Evolutionary conservation across 352 stramenopile genomes (phyloP).

Genomic region (Globisporangium abappressorium): DNA sequence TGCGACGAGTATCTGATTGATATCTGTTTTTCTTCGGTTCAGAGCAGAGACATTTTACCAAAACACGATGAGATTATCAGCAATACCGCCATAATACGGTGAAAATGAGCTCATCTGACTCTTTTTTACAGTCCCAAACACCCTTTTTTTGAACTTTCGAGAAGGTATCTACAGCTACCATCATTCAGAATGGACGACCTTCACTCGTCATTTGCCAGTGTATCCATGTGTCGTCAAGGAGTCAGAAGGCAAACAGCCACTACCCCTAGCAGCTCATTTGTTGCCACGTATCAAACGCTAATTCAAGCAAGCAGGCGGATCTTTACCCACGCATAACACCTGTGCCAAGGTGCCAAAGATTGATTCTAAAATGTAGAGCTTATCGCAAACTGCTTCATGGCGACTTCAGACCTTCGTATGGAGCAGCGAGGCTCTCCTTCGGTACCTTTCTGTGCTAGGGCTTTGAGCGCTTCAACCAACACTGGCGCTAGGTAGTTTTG

Average conservation of each 20-base stretch:
- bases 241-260: background rate
- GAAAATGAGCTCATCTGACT: background rate
- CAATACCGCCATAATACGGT: background rate
- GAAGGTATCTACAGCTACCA: background rate
- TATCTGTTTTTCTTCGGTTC: conserved; percentile 1
- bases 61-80: background rate
- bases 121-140: background rate
- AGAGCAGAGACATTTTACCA: background rate
- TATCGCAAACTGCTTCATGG: too few species aligned
- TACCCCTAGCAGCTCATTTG: background rate
- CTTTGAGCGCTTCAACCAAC: too few species aligned
- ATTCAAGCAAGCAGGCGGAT: too few species aligned
- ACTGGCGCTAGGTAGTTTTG: too few species aligned
- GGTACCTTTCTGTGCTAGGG: too few species aligned
- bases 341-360: too few species aligned
- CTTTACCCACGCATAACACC: background rate
- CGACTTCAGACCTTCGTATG: too few species aligned
- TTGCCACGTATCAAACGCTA: background rate
- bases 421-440: too few species aligned
- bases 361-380: too few species aligned
- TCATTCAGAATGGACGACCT: background rate
- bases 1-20: background rate
- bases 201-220: background rate
- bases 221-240: background rate
- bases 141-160: conserved; percentile 4